A percentile compares a stretch with the other conserved stretches of the same genome.
Evolutionary conservation across 352 stramenopile species (phyloP).

Genomic region (Phytophthora constricta): DNA sequence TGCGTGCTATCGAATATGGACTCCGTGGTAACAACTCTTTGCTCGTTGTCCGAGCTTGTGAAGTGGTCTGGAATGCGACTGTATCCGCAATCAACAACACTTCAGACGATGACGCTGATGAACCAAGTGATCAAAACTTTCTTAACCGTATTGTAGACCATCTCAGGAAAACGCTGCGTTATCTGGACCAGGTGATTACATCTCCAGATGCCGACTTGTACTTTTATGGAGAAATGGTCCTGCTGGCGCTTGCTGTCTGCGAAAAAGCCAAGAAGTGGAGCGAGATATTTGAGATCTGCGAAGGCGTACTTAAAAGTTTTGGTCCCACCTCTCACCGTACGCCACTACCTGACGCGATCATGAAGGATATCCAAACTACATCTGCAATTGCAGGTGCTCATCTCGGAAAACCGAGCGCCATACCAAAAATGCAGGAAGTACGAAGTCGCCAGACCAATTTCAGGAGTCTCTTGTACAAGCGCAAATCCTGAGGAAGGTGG

Average conservation of each 20-base stretch:
- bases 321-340: conserved; percentile 19
- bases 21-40: conserved; percentile 15
- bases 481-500: conserved; percentile 73
- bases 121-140: conserved; percentile 23
- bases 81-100: conserved; percentile 41
- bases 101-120: conserved; percentile 21
- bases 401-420: conserved; percentile 45
- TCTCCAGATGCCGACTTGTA: conserved; percentile 4
- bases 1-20: conserved; percentile 52
- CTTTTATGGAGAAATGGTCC: conserved; percentile 62
- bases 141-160: conserved; percentile 29
- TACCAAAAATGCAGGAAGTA: conserved; percentile 19
- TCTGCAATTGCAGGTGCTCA: conserved; percentile 67
- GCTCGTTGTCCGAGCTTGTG: conserved; percentile 55
- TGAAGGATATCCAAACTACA: conserved; percentile 63
- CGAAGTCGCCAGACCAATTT: conserved; percentile 43
- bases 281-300: conserved; percentile 45
- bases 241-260: conserved; percentile 63
- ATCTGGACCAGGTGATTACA: conserved; percentile 31
- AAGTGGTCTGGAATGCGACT: conserved; percentile 84
- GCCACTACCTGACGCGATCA: conserved; percentile 25
- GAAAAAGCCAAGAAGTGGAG: conserved; percentile 58
- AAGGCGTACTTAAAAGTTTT: conserved; percentile 33
- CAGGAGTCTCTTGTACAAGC: conserved; percentile 58
- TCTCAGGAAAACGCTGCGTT: conserved; percentile 31